Conservation (phyloP, 257 asterid genomes). For the Nicotiana knightiana region DNA sequence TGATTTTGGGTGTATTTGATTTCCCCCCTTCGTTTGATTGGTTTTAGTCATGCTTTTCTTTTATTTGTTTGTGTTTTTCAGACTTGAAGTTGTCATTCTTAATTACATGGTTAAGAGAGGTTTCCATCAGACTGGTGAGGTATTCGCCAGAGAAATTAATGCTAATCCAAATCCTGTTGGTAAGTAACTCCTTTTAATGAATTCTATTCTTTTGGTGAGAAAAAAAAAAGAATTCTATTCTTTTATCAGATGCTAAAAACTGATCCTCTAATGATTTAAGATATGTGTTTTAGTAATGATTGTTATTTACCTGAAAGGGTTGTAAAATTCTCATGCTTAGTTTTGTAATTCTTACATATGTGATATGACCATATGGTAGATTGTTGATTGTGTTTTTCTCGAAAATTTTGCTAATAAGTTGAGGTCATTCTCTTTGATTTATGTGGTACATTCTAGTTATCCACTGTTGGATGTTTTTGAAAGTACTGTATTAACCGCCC, state of each 20-base stretch:
- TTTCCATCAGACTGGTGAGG: conserved; percentile 28
- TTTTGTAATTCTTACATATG: neutral
- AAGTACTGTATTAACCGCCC: neutral
- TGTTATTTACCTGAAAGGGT: neutral
- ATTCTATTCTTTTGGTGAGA: neutral
- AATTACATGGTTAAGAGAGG: conserved; percentile 28
- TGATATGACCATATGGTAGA: neutral
- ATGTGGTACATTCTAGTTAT: neutral
- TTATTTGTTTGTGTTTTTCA: conserved; percentile 11
- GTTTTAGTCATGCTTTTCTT: neutral
- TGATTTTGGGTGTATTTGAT: neutral
- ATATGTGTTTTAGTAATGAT: neutral
- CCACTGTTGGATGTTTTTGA: neutral
- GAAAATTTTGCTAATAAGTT: neutral
- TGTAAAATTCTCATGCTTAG: neutral
- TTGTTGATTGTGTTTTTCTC: neutral
- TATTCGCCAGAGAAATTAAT: conserved; percentile 27
- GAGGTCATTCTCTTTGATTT: neutral
- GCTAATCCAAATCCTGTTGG: conserved; percentile 20
- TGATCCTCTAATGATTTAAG: neutral
- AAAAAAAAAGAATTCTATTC: too few species aligned
- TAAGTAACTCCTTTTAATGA: neutral
- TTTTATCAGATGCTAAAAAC: neutral
- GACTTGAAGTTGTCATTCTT: conserved; percentile 30
- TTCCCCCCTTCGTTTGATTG: neutral